These are phyloP conservation scores for Candida germanica DNA, from an alignment of 805 yeast genomes.

Conservation along the genomic window DNA sequence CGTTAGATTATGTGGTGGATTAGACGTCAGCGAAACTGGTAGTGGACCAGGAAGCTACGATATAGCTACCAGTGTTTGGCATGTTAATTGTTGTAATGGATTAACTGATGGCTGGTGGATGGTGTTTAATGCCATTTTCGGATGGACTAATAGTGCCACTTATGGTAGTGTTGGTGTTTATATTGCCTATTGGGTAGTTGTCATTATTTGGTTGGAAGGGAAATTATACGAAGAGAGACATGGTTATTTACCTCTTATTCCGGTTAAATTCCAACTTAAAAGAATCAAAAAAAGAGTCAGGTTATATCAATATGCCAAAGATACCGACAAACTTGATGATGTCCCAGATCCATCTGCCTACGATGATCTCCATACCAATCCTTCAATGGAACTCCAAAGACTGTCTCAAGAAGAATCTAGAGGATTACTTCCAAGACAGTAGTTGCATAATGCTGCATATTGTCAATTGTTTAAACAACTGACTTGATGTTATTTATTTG, in stretches of 20 bases:
- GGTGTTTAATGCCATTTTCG: constrained; percentile 43
- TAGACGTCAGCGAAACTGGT: constrained; percentile 44
- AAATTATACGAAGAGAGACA: constrained; percentile 35
- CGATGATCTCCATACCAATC: constrained; percentile 9
- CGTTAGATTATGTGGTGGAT: constrained; percentile 37
- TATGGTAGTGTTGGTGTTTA: constrained; percentile 41
- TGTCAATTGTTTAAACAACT: too few relatives aligned
- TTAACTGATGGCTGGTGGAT: constrained; percentile 46
- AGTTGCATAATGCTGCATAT: too few relatives aligned
- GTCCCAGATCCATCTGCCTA: constrained; percentile 1
- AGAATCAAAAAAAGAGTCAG: constrained; percentile 29
- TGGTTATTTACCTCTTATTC: constrained; percentile 38
- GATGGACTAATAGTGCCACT: constrained; percentile 47
- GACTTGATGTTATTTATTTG: too few relatives aligned
- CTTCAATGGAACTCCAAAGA: constrained; percentile 5
- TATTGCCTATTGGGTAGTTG: constrained; percentile 35
- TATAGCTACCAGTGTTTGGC: constrained; percentile 40
- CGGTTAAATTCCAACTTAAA: constrained; percentile 37
- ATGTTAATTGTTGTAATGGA: constrained; percentile 46
- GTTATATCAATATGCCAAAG: constrained; percentile 9
- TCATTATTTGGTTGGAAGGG: constrained; percentile 27
- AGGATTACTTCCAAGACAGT: neutral
- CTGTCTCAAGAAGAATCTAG: neutral
- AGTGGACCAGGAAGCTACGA: constrained; percentile 47
- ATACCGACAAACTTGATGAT: neutral